Percentiles rank a stretch among this genome's conserved stretches.
Evolutionary conservation across 148 eudicot species (phyloP).

Genomic region (Nepenthes gracilis): DNA sequence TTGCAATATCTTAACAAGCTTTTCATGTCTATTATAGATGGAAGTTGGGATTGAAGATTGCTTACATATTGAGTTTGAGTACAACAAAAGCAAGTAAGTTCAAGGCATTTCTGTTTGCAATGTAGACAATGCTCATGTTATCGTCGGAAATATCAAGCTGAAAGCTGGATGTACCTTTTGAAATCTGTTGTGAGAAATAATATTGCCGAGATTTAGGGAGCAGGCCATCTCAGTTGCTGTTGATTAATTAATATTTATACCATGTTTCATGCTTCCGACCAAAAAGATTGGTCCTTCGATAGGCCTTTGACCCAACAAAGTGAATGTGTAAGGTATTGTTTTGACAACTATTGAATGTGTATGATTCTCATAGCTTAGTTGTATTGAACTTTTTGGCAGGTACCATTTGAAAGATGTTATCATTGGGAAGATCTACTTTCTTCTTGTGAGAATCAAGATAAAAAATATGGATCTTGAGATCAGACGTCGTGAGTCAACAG

Average conservation of each 20-base stretch:
- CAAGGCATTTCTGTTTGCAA: not conserved
- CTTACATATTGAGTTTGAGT: slow-evolving; percentile 96
- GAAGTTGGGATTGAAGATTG: slow-evolving; percentile 99
- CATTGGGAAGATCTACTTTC: slow-evolving; percentile 93
- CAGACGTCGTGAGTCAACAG: slow-evolving; percentile 94
- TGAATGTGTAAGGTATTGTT: not conserved
- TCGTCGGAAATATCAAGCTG: not conserved
- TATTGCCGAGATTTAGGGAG: too few relatives aligned
- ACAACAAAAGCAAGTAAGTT: slow-evolving; percentile 96
- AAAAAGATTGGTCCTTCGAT: too few relatives aligned
- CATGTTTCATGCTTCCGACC: too few relatives aligned
- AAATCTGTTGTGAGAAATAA: too few relatives aligned
- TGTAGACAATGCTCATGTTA: not conserved
- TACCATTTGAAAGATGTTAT: slow-evolving; percentile 95
- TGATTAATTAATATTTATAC: too few relatives aligned
- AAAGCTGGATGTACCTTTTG: not conserved
- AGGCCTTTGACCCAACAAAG: too few relatives aligned
- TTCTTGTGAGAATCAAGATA: slow-evolving; percentile 91
- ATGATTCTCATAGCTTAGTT: not conserved
- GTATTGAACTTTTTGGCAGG: slow-evolving; percentile 27
- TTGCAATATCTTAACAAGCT: not conserved
- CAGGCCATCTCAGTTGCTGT: too few relatives aligned
- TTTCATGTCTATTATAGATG: slow-evolving; percentile 49
- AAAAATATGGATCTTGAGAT: slow-evolving; percentile 99
- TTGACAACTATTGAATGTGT: not conserved